A percentile compares a stretch with the other conserved stretches of the same genome.
Evolutionary conservation across 2,329 filamentous ascomycete species (phyloP).

Genomic region (Alternaria ethzedia): DNA sequence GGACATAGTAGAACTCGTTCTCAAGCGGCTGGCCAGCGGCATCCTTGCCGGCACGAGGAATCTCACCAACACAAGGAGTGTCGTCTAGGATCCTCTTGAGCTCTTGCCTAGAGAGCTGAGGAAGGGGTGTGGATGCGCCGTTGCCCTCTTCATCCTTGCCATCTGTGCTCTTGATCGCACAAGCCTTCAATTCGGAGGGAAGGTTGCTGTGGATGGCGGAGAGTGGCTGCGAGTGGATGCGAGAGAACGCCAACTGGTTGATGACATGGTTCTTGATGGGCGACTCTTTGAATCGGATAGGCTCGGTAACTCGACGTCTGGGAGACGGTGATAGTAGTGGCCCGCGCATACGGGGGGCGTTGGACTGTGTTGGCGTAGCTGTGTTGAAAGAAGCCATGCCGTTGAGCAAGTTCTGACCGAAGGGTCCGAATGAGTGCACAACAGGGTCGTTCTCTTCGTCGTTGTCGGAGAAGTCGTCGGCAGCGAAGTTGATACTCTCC

Average conservation of each 20-base stretch:
- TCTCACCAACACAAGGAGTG: constrained; percentile 83
- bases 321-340: constrained; percentile 41
- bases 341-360: constrained; percentile 33
- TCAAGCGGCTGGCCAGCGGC: constrained; percentile 92
- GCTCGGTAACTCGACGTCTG: constrained; percentile 31
- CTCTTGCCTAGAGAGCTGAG: constrained; percentile 50
- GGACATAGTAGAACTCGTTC: constrained; percentile 96
- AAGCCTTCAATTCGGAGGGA: constrained; percentile 63
- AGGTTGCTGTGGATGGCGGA: constrained; percentile 89
- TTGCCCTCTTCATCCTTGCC: constrained; percentile 29
- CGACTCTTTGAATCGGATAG: constrained; percentile 44
- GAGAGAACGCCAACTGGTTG: constrained; percentile 95
- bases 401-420: constrained; percentile 82
- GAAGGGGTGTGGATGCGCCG: constrained; percentile 27
- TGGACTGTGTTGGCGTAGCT: constrained; percentile 60
- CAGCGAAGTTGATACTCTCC: constrained; percentile 36
- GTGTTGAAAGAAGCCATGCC: constrained; percentile 79
- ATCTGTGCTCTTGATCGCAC: constrained; percentile 26
- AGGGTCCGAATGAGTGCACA: constrained; percentile 89
- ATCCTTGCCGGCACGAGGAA: constrained; percentile 90
- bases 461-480: constrained; percentile 71
- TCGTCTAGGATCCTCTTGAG: constrained; percentile 75
- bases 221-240: constrained; percentile 87
- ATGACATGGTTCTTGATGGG: constrained; percentile 82
- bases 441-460: constrained; percentile 96